A percentile compares a stretch with the other conserved stretches of the same genome.
Evolutionary conservation across 176 grass and related monocot genomes (phyloP).

Genomic region (Oryza glumipatula): DNA sequence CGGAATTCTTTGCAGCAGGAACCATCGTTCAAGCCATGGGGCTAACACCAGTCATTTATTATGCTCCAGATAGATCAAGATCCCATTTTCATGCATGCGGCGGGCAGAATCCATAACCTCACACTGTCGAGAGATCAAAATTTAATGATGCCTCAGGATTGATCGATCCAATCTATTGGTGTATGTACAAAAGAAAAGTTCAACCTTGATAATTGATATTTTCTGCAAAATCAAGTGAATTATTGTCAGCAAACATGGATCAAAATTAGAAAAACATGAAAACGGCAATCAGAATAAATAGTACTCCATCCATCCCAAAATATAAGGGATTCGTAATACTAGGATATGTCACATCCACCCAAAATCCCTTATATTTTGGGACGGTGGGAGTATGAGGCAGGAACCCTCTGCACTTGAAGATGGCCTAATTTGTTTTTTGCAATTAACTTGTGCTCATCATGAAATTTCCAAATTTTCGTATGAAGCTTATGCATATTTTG

Average conservation of each 20-base stretch:
- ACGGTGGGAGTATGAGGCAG: not conserved
- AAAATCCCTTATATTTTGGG: too few relatives aligned
- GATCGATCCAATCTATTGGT: not conserved
- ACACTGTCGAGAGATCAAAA: not conserved
- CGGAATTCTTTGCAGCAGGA: not conserved
- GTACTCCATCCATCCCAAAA: too few relatives aligned
- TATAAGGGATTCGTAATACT: too few relatives aligned
- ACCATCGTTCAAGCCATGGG: not conserved
- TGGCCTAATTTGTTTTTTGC: not conserved
- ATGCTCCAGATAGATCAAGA: not conserved
- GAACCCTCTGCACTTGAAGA: not conserved
- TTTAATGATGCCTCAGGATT: not conserved
- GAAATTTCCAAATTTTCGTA: not conserved
- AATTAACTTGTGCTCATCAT: not conserved
- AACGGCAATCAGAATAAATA: too few relatives aligned
- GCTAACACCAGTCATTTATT: too few relatives aligned
- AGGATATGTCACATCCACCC: too few relatives aligned
- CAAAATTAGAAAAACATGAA: too few relatives aligned
- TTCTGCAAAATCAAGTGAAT: conserved; percentile 10
- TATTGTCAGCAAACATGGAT: too few relatives aligned
- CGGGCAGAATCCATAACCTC: not conserved
- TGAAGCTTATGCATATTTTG: not conserved
- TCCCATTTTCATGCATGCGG: not conserved
- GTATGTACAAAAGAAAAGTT: not conserved
- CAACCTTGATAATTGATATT: not conserved